Evolutionary conservation across 2,329 filamentous ascomycete species (phyloP).

Genomic region (Ophioceras dolichostomum): DNA sequence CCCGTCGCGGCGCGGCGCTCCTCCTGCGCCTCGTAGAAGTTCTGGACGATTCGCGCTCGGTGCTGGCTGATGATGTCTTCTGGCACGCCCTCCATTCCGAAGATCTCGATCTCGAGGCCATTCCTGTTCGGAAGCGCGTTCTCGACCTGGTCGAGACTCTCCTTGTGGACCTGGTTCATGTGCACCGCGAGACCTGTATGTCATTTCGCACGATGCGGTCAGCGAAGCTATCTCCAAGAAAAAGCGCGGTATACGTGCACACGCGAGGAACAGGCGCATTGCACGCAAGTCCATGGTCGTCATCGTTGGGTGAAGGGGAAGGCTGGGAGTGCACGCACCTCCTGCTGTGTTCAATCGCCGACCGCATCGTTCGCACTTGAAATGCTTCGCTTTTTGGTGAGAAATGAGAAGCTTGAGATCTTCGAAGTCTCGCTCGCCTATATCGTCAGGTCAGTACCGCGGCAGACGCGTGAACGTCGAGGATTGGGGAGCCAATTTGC

Average conservation of each 20-base stretch:
- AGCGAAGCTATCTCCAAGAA: too few species aligned
- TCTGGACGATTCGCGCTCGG: slow-evolving; percentile 73
- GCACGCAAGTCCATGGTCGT: too few species aligned
- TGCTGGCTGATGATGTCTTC: slow-evolving; percentile 74
- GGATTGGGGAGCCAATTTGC: slow-evolving; percentile 1
- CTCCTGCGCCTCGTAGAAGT: slow-evolving; percentile 75
- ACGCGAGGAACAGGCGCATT: too few species aligned
- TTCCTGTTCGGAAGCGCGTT: slow-evolving; percentile 83
- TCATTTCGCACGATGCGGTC: too few species aligned
- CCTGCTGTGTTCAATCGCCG: slow-evolving; percentile 87
- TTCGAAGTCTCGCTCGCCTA: slow-evolving; percentile 89
- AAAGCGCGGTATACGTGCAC: too few species aligned
- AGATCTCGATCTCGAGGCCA: slow-evolving; percentile 86
- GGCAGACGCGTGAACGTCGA: background rate
- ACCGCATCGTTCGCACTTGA: slow-evolving; percentile 88
- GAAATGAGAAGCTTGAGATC: slow-evolving; percentile 93
- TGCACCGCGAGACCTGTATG: slow-evolving; percentile 83
- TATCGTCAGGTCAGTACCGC: slow-evolving; percentile 2
- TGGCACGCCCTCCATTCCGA: slow-evolving; percentile 95
- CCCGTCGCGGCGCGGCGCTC: slow-evolving; percentile 73
- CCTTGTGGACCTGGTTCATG: slow-evolving; percentile 98
- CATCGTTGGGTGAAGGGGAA: too few species aligned
- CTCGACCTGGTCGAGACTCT: slow-evolving; percentile 74
- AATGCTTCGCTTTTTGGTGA: slow-evolving; percentile 98
- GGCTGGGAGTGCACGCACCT: too few species aligned